Evolutionary conservation across 108 stramenopile genomes (phyloP).

Genomic region (Cylindrotheca fusiformis): DNA sequence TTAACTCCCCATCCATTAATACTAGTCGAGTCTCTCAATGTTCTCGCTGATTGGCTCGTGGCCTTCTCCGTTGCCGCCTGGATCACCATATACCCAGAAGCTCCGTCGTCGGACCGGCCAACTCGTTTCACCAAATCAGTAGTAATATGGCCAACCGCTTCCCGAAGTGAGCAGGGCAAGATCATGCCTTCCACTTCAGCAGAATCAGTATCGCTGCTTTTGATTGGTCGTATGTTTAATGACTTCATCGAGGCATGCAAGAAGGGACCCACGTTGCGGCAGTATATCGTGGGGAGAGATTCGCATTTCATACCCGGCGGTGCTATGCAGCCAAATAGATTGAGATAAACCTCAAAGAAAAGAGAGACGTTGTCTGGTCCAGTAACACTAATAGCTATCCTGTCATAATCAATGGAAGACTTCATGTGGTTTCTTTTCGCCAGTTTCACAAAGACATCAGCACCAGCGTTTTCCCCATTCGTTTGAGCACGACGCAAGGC

Average conservation of each 20-base stretch:
- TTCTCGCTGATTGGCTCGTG: not conserved
- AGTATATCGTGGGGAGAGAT: conserved; percentile 54
- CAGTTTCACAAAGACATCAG: conserved; percentile 45
- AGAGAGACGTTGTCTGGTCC: conserved; percentile 57
- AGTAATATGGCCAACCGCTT: conserved; percentile 6
- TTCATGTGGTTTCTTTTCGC: conserved; percentile 2
- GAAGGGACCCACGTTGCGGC: conserved; percentile 54
- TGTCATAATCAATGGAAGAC: not conserved
- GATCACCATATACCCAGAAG: not conserved
- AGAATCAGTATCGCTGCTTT: not conserved
- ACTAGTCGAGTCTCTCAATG: not conserved
- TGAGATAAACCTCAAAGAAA: conserved; percentile 63
- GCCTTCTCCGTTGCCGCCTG: not conserved
- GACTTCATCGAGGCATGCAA: conserved; percentile 40
- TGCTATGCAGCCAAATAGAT: conserved; percentile 38
- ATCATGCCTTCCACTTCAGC: conserved; percentile 43
- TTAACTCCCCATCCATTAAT: conserved; percentile 1
- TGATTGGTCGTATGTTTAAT: conserved; percentile 24
- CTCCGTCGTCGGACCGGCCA: not conserved
- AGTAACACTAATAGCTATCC: conserved; percentile 27
- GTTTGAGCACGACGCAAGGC: conserved; percentile 53
- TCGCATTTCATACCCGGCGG: not conserved
- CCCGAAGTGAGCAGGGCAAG: conserved; percentile 52
- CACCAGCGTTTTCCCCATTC: conserved; percentile 38
- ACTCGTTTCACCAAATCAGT: not conserved